These are phyloP conservation scores for Dipteronia dyeriana DNA, from an alignment of 345 rosid genomes.

Conservation along the genomic window DNA sequence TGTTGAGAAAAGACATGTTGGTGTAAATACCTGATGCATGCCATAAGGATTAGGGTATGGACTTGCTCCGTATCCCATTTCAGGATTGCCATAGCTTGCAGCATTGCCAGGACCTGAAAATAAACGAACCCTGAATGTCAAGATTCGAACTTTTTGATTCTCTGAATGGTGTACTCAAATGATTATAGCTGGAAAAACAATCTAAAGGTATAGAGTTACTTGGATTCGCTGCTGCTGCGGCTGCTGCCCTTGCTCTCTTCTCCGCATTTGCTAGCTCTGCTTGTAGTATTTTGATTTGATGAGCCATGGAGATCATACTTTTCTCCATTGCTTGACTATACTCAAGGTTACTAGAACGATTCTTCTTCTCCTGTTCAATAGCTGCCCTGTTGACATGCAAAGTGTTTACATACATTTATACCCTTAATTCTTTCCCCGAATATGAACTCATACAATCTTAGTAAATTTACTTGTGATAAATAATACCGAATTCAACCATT, in stretches of 20 bases:
- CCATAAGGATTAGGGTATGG: constrained; percentile 38
- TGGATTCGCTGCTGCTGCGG: constrained; percentile 40
- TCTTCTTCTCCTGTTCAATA: constrained; percentile 75
- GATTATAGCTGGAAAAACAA: background rate
- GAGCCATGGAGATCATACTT: constrained; percentile 42
- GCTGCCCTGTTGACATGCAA: constrained; percentile 52
- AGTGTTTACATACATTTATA: background rate
- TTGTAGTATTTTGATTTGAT: constrained; percentile 52
- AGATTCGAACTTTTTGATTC: background rate
- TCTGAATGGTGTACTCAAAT: background rate
- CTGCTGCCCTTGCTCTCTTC: constrained; percentile 47
- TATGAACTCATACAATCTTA: background rate
- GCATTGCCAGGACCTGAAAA: constrained; percentile 42
- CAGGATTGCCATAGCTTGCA: constrained; percentile 47
- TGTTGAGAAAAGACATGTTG: background rate
- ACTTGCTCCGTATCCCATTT: constrained; percentile 37
- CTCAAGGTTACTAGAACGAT: constrained; percentile 59
- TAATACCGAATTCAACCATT: background rate
- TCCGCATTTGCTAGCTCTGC: constrained; percentile 49
- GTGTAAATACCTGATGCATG: constrained; percentile 49
- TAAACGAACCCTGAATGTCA: constrained; percentile 2
- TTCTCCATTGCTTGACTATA: constrained; percentile 65
- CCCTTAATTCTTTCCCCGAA: background rate
- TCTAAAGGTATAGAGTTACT: constrained; percentile 30
- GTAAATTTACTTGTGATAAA: background rate